Percentiles rank a stretch among this genome's conserved stretches.
These are phyloP conservation scores for Iodosphaeria phyllophila DNA, from an alignment of 2,329 filamentous ascomycete genomes.

Conservation along the genomic window DNA sequence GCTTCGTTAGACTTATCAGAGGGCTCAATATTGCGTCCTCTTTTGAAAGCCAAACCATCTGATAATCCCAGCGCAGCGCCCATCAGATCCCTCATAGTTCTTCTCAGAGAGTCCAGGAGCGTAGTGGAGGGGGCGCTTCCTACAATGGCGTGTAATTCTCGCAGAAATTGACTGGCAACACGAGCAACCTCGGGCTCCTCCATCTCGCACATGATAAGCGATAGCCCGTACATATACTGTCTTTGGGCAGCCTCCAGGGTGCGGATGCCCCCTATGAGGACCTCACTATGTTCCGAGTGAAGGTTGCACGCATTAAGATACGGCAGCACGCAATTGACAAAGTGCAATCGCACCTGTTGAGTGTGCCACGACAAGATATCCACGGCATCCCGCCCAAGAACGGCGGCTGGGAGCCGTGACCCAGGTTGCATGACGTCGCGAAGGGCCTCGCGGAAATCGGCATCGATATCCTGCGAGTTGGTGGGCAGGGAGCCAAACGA, in stretches of 20 bases:
- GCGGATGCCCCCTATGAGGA: conserved; percentile 31
- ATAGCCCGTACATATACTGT: conserved; percentile 35
- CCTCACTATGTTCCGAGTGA: conserved; percentile 22
- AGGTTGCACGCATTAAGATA: conserved; percentile 28
- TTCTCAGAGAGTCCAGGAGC: conserved; percentile 32
- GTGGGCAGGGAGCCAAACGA: conserved; percentile 30
- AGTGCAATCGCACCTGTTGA: conserved; percentile 40
- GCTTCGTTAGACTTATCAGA: too few species aligned
- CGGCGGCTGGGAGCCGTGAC: conserved; percentile 25
- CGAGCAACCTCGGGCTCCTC: conserved; percentile 17
- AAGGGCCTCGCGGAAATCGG: conserved; percentile 30
- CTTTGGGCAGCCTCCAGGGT: conserved; percentile 40
- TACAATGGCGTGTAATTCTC: conserved; percentile 45
- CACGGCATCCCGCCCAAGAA: conserved; percentile 32
- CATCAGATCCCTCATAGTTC: conserved; percentile 33
- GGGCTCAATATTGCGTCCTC: conserved; percentile 11
- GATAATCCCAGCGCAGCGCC: conserved; percentile 24
- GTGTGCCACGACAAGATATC: conserved; percentile 42
- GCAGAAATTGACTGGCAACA: conserved; percentile 30
- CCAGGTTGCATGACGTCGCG: conserved; percentile 30
- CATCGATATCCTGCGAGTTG: conserved; percentile 19
- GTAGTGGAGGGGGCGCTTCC: conserved; percentile 39
- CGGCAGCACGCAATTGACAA: conserved; percentile 38
- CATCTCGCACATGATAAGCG: conserved; percentile 29
- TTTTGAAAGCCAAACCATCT: too few species aligned